Evolutionary conservation across 768 basidiomycete genomes (phyloP), one percentile per base, ranked within the genome.

Genomic region (Amanita molliuscula): DNA sequence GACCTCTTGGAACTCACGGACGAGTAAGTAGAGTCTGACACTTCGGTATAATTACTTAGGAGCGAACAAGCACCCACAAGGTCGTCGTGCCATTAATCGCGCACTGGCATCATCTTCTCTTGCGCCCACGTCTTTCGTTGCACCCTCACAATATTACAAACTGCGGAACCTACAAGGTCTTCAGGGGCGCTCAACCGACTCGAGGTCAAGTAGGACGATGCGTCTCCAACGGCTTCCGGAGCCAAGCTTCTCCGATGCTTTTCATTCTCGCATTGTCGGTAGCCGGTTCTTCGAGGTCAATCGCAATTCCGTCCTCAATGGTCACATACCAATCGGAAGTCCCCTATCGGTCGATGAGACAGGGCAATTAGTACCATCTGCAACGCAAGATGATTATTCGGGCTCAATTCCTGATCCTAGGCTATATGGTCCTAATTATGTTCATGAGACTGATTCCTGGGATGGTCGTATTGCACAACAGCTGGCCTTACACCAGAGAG

Each of bases 81-180:
- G 70, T 20, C 71, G 76, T 23, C 74, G 77, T 25, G 70, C 76
- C 33, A 61, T 72, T 38, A 83, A 84, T 55, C 78, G 79, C n/a
- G 81, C 82, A 2, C 77, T 71, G 55, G 82, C 74, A 0, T 72
- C 80, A 3, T 81, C 82, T 5, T 83, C 82, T n/a, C 73, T 82
- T 13, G 74, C 83, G 1, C 86, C 86, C 3, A 82, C 82, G 15
- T 83, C 84, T 4, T 90, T 88, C 58, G 79, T 88, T 7, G 84
- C 84, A 4, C 87, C 87, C 6, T 85, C 82, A 5, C 77, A 81
- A 48, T 90, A 84, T 61, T 90, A 90, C 68, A 82, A 83, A 59
- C 73, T 90, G 28, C 74, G 81, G 20, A 68, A 73, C 21, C 69
- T 85, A 3, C 73, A 70, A 46, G 81, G 79, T 7, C 70, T 88